A percentile compares a stretch with the other conserved stretches of the same genome.
phyloP scores from a whole-genome alignment of 139 green algal genomes.

The Spirogloea muscicola region DNA sequence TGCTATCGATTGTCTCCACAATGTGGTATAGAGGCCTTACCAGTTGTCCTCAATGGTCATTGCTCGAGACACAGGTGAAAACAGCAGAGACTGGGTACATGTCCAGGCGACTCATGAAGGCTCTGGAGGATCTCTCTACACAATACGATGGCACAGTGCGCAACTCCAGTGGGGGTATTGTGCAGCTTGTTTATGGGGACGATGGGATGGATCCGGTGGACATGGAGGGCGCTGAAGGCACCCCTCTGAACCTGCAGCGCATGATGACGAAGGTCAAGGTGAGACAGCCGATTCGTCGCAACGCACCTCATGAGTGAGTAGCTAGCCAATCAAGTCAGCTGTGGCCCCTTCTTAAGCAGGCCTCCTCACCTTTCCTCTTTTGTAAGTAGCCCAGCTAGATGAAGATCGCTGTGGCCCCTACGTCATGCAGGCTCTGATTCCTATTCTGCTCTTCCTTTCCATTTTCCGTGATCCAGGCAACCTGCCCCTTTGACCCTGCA shows the following conservation, averaged over 20 bases:
- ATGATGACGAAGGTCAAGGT: slow-evolving; percentile 29
- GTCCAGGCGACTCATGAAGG: slow-evolving; percentile 94
- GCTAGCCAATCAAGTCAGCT: no score
- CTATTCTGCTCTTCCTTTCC: no score
- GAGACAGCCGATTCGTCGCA: no score
- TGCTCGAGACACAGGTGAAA: slow-evolving; percentile 87
- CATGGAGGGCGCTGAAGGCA: slow-evolving; percentile 76
- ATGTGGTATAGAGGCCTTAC: no score
- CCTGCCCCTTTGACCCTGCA: not conserved
- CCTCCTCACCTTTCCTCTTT: no score
- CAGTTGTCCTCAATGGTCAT: no score
- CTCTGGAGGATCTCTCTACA: slow-evolving; percentile 90
- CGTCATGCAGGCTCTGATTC: no score
- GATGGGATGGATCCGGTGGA: slow-evolving; percentile 86
- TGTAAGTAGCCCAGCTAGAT: no score
- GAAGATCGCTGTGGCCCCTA: no score
- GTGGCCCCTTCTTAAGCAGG: not conserved
- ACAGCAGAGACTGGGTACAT: slow-evolving; percentile 99
- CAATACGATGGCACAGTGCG: slow-evolving; percentile 92
- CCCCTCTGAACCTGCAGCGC: slow-evolving; percentile 49
- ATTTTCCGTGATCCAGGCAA: not conserved
- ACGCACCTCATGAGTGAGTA: no score
- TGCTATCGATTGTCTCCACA: no score
- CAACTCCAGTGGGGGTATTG: slow-evolving; percentile 78
- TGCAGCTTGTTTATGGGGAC: slow-evolving; percentile 93